These are phyloP conservation scores for Microsporum audouinii DNA, from an alignment of 2,329 filamentous ascomycete species.

Conservation along the genomic window DNA sequence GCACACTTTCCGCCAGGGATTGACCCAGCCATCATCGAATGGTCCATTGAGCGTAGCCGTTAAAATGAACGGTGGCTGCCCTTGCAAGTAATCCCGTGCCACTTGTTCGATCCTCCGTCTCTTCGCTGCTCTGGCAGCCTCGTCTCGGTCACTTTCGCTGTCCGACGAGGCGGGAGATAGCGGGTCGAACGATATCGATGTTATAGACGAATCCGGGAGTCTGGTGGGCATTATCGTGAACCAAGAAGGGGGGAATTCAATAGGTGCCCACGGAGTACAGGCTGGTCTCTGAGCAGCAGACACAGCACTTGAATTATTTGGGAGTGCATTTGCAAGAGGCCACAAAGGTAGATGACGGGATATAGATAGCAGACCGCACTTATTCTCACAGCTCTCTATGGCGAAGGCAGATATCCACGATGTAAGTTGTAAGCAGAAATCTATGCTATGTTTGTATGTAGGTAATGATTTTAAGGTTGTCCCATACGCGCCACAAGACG, in stretches of 20 bases:
- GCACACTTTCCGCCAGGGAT: constrained; percentile 32
- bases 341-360: not conserved
- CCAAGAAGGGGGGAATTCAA: constrained; percentile 17
- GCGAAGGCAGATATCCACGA: not conserved
- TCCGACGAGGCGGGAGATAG: constrained; percentile 18
- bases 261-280: constrained; percentile 2
- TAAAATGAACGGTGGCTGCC: constrained; percentile 35
- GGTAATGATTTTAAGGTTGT: not conserved
- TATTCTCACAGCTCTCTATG: not conserved
- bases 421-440: no score
- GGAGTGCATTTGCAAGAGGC: constrained; percentile 9
- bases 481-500: not conserved
- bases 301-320: constrained; percentile 4
- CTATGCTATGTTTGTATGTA: no score
- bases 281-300: constrained; percentile 7
- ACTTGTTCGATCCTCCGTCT: constrained; percentile 33
- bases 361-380: not conserved
- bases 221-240: not conserved
- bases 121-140: constrained; percentile 25
- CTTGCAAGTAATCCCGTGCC: constrained; percentile 33
- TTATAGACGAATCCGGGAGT: not conserved
- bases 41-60: constrained; percentile 37
- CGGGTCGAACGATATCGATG: constrained; percentile 29
- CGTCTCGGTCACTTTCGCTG: constrained; percentile 30
- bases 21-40: constrained; percentile 35